Base-by-base conservation (phyloP, 352 stramenopile genomes). In the Aphanomyces stellatus region DNA sequence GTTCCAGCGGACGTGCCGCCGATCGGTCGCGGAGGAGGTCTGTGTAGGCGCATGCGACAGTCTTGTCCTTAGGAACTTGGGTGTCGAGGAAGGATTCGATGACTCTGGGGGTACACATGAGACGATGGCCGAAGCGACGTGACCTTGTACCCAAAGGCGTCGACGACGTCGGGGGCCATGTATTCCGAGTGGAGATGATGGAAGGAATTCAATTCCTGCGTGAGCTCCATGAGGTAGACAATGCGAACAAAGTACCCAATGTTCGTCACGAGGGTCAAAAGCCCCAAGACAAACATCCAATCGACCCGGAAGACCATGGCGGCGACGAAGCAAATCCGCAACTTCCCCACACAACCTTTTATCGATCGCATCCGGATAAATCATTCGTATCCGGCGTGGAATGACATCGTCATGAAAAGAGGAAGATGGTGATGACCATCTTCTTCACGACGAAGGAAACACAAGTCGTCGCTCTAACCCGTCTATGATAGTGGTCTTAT, bases 141-240 rank as follows among this genome's bases (percentile, higher is more conserved):
- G n/a, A n/a, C n/a, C n/a, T n/a, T 15, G 30, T 66, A 89, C 81
- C 77, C 72, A 43, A 87, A 59, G 35, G 81, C 73, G 37, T 85
- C 76, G 35, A 79, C 70, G 69, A 89, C 84, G 46, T 87, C 77
- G 53, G 74, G 72, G 37, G 75, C 85, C 71, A 70, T 75, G 69
- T 83, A 88, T 61, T 89, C 81, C 35, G 81, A 77, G 73, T 89
- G 86, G 48, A 89, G 81, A 69, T 80, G 87, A 72, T 89, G 85
- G 70, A 88, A 89, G 56, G 86, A 76, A 69, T 80, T 78, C 27
- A 79, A 77, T 63, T 89, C 81, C 6, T 80, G 81, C 55, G 77
- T 87, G 64, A 87, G 78, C 74, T 89, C 79, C 13, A 80, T 86
- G 42, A 89, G 81, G 55, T 88, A 69, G 42, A 89, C 79, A 75